Evolutionary conservation across 345 rosid genomes (phyloP).

Genomic region (Camelina laxa): DNA sequence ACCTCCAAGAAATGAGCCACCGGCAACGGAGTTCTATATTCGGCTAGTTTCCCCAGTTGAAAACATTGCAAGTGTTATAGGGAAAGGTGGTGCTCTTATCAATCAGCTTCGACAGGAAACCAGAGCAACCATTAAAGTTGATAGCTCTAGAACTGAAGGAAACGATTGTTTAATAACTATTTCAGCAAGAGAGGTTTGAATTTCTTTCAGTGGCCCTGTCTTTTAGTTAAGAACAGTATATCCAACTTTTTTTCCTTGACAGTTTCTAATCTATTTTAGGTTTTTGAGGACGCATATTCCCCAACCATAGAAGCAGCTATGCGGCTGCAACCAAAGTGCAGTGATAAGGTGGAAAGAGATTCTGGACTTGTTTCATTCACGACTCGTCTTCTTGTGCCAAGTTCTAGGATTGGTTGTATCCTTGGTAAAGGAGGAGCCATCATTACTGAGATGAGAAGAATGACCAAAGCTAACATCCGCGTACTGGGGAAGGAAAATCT

Average conservation of each 20-base stretch:
- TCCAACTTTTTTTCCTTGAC: constrained; percentile 28
- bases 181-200: constrained; percentile 86
- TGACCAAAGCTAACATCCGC: constrained; percentile 89
- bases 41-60: constrained; percentile 79
- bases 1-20: constrained; percentile 80
- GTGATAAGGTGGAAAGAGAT: constrained; percentile 93
- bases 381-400: constrained; percentile 89
- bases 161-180: constrained; percentile 87
- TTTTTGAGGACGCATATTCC: constrained; percentile 81
- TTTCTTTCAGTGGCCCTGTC: constrained; percentile 9
- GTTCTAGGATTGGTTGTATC: constrained; percentile 93
- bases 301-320: constrained; percentile 90
- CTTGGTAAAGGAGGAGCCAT: constrained; percentile 95
- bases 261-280: constrained; percentile 46
- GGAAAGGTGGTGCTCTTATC: constrained; percentile 90
- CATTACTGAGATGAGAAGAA: constrained; percentile 88
- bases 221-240: constrained; percentile 4
- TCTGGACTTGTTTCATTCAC: constrained; percentile 90
- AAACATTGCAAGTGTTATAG: constrained; percentile 91
- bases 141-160: constrained; percentile 80
- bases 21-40: constrained; percentile 75
- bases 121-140: constrained; percentile 85
- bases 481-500: constrained; percentile 84
- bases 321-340: constrained; percentile 90
- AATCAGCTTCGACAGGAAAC: constrained; percentile 94